A percentile compares a stretch with the other conserved stretches of the same genome.
These are phyloP conservation scores for Pichia sp. DNA, from an alignment of 1,139 yeast genomes.

Conservation along the genomic window DNA sequence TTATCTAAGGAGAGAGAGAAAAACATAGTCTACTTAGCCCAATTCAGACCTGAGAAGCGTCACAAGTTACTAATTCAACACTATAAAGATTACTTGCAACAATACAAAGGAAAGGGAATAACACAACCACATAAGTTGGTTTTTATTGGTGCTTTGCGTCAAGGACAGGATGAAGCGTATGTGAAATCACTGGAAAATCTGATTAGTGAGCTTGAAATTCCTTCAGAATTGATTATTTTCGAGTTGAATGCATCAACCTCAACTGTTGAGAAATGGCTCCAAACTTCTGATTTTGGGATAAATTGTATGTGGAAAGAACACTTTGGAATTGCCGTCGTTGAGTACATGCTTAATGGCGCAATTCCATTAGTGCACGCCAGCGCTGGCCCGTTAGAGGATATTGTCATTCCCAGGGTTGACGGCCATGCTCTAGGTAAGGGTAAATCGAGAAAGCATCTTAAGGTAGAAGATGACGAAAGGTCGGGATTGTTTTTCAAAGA, in stretches of 20 bases:
- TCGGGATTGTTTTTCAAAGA: slow-evolving; percentile 74
- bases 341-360: slow-evolving; percentile 80
- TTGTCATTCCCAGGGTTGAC: slow-evolving; percentile 56
- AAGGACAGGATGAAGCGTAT: slow-evolving; percentile 57
- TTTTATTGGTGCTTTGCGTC: slow-evolving; percentile 81
- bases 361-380: slow-evolving; percentile 90
- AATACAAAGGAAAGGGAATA: slow-evolving; percentile 12
- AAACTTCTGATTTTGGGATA: slow-evolving; percentile 68
- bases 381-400: slow-evolving; percentile 90
- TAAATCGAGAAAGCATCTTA: slow-evolving; percentile 7
- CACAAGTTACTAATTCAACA: slow-evolving; percentile 66
- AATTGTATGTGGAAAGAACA: slow-evolving; percentile 99
- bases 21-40: slow-evolving; percentile 75
- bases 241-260: slow-evolving; percentile 73
- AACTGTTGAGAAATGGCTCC: slow-evolving; percentile 51
- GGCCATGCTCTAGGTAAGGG: slow-evolving; percentile 22
- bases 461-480: slow-evolving; percentile 7
- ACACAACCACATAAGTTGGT: slow-evolving; percentile 43
- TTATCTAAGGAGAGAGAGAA: slow-evolving; percentile 35
- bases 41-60: slow-evolving; percentile 93
- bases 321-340: slow-evolving; percentile 96
- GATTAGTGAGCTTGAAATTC: slow-evolving; percentile 47
- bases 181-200: slow-evolving; percentile 47
- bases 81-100: slow-evolving; percentile 47
- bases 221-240: slow-evolving; percentile 50